A percentile compares a stretch with the other conserved stretches of the same genome.
Conservation (phyloP, 2,329 filamentous ascomycete species). For the Botrytis elliptica region DNA sequence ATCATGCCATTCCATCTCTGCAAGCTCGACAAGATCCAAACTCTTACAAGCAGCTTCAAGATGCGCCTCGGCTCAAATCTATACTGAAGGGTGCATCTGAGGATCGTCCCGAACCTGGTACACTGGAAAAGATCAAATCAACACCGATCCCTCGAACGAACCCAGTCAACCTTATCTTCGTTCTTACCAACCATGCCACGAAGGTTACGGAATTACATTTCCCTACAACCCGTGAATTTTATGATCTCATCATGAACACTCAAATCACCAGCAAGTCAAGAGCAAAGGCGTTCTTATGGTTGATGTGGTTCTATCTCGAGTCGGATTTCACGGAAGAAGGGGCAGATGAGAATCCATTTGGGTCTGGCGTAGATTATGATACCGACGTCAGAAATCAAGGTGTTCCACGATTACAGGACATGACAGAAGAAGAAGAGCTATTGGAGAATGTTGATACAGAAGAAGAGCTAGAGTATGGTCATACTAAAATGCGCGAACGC, state of each 20-base stretch:
- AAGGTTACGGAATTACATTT: slow-evolving; percentile 95
- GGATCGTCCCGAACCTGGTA: slow-evolving; percentile 80
- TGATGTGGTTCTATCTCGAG: slow-evolving; percentile 99
- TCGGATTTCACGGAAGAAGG: slow-evolving; percentile 90
- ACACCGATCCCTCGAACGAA: slow-evolving; percentile 78
- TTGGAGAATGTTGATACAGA: slow-evolving; percentile 72
- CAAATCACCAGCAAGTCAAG: slow-evolving; percentile 79
- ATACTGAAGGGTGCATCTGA: slow-evolving; percentile 96
- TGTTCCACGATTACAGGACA: slow-evolving; percentile 63
- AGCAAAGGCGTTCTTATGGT: slow-evolving; percentile 87
- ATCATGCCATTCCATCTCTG: slow-evolving; percentile 94
- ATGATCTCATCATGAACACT: slow-evolving; percentile 92
- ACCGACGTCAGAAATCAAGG: slow-evolving; percentile 65
- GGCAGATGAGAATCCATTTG: slow-evolving; percentile 88
- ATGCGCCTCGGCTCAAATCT: slow-evolving; percentile 92
- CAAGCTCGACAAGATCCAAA: slow-evolving; percentile 94
- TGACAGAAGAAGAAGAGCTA: slow-evolving; percentile 64
- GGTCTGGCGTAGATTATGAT: slow-evolving; percentile 64
- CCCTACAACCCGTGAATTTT: slow-evolving; percentile 80
- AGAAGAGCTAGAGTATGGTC: slow-evolving; percentile 68
- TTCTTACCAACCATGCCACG: slow-evolving; percentile 83
- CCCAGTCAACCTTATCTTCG: slow-evolving; percentile 94
- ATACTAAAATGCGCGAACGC: slow-evolving; percentile 70
- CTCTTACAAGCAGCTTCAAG: slow-evolving; percentile 96
- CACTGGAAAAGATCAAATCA: slow-evolving; percentile 77